Percentiles rank a stretch among this genome's conserved stretches.
Conservation (phyloP, 2,329 filamentous ascomycete species). For the Aspergillus vadensis region DNA sequence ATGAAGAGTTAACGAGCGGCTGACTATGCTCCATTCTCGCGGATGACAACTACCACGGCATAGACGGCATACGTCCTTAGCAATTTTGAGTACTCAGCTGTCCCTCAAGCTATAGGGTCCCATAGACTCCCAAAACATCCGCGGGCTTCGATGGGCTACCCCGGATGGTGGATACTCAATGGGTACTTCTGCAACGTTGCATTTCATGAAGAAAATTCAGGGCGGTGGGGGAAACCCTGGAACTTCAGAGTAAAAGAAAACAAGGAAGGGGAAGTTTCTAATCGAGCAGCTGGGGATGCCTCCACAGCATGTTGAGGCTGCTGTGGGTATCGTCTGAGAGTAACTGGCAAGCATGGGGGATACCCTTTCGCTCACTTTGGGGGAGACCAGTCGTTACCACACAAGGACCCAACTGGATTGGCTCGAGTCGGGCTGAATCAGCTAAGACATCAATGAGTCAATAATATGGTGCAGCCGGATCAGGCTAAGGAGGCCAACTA, state of each 20-base stretch:
- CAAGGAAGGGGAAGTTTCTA: not conserved
- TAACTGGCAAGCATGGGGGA: not conserved
- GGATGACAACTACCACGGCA: not conserved
- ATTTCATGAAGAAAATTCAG: not conserved
- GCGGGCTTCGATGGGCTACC: not conserved
- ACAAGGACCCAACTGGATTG: not conserved
- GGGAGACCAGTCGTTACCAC: not conserved
- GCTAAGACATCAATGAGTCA: not conserved
- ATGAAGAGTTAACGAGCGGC: not conserved
- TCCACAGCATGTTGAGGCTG: not conserved
- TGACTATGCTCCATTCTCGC: not conserved
- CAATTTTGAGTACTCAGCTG: not conserved
- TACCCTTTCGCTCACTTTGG: not conserved
- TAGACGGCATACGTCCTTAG: not conserved
- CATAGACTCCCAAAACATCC: not conserved
- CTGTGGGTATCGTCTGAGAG: not conserved
- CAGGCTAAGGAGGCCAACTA: not conserved
- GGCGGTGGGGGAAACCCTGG: not conserved
- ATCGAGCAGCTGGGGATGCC: not conserved
- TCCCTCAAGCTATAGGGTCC: not conserved
- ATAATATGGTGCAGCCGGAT: not conserved
- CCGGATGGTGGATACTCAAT: slow-evolving; percentile 14
- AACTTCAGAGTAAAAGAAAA: not conserved
- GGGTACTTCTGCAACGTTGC: slow-evolving; percentile 15
- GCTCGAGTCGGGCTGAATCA: not conserved